Conservation (phyloP, 2,329 filamentous ascomycete genomes). For the Immersiporthe knoxdaviesiana region DNA sequence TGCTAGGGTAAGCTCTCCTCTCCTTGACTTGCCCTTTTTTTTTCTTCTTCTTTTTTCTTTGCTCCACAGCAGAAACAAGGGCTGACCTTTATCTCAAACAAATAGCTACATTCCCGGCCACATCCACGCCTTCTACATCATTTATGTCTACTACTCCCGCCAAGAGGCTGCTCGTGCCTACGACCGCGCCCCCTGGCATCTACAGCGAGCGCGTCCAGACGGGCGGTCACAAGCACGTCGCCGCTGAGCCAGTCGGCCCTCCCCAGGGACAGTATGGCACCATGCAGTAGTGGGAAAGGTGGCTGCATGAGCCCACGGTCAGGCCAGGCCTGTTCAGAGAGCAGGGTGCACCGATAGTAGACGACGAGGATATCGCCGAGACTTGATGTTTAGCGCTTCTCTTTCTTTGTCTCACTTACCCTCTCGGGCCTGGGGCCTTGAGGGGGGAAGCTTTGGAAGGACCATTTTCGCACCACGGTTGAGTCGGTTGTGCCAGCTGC, state of each 20-base stretch:
- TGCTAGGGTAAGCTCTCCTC: conserved; percentile 57
- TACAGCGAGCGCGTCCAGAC: conserved; percentile 75
- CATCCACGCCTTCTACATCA: conserved; percentile 78
- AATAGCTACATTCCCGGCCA: conserved; percentile 74
- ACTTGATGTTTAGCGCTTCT: neutral
- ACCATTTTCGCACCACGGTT: neutral
- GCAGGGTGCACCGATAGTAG: neutral
- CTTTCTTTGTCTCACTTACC: neutral
- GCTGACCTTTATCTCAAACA: neutral
- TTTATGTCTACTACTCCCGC: conserved; percentile 82
- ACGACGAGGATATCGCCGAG: neutral
- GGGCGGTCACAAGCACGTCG: conserved; percentile 68
- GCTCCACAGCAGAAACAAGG: neutral
- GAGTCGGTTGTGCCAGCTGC: neutral
- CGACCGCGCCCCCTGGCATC: conserved; percentile 65
- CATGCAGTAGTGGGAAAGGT: conserved; percentile 15
- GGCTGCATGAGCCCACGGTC: neutral
- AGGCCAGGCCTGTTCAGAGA: neutral
- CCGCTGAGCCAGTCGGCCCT: conserved; percentile 35
- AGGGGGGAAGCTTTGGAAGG: neutral
- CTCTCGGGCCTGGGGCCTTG: neutral
- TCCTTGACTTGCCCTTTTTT: neutral
- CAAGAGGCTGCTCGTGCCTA: conserved; percentile 62
- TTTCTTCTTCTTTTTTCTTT: neutral
- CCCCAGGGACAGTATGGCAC: conserved; percentile 28